Conservation (phyloP, 345 rosid genomes). For the Gossypium ekmanianum region DNA sequence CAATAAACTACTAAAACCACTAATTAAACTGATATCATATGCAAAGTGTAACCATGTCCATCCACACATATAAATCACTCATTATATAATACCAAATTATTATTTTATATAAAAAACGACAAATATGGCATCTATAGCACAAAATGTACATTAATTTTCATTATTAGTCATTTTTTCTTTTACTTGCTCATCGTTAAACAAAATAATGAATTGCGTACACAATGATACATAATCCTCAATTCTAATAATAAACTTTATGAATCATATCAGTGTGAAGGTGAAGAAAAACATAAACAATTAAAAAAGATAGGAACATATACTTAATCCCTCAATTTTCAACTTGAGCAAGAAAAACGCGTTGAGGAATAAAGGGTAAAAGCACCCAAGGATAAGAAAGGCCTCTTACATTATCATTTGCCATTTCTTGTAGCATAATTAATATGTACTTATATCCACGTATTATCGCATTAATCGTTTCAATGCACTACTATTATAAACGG, state of each 20-base stretch:
- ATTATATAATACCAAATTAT: no score
- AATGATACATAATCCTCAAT: background rate
- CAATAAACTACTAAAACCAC: no score
- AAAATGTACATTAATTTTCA: no score
- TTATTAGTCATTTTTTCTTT: no score
- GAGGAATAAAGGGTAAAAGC: background rate
- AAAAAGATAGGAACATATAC: background rate
- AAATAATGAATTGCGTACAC: no score
- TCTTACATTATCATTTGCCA: slow-evolving; percentile 4
- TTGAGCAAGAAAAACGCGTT: slow-evolving; percentile 1
- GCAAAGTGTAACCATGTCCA: no score
- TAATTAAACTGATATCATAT: no score
- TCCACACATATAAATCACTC: no score
- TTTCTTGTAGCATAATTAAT: background rate
- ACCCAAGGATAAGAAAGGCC: background rate
- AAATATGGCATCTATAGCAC: no score
- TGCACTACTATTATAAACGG: background rate
- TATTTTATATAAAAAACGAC: no score
- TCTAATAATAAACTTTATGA: background rate
- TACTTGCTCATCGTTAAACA: no score
- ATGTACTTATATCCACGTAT: no score
- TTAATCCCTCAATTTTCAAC: background rate
- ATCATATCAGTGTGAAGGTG: slow-evolving; percentile 1
- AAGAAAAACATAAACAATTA: background rate
- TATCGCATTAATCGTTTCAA: background rate